Evolutionary conservation across 805 yeast species (phyloP), one percentile per base, ranked within the genome.

Genomic region (Ogataea pini): DNA sequence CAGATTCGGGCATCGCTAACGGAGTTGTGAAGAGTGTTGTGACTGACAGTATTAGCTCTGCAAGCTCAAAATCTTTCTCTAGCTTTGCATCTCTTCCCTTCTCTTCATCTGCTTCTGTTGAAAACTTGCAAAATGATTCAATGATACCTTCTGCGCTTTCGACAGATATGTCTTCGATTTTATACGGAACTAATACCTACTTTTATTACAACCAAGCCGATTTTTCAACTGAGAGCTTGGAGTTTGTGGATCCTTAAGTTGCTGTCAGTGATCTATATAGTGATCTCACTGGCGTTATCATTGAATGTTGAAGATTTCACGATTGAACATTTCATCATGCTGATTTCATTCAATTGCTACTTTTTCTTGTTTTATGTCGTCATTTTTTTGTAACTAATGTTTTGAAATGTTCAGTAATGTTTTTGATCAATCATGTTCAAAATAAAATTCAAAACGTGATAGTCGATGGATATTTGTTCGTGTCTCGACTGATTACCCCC

Each of bases 1-100:
- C 72, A 33, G 94, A 86, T 37, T 72, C 79, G 50, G 85, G 79
- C 19, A 78, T 86, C 6, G 62, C 76, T 1, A 72, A 77, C 9
- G 91, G 90, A 2, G 65, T 74, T 19, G 80, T 85, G 14, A 49
- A 34, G 29, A 33, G 18, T 36, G 24, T 4, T 12, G 48, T 18
- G n/a, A 20, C 31, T 19, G n/a, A 32, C 7, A 7, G 4, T 14
- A 14, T 18, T 7, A 14, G 25, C 25, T 8, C 8, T 19, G 24
- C 13, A 10, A 13, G 37, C n/a, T 10, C 14, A 10, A 12, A 20
- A 42, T 14, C 47, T 34, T 14, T 28, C 47, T 3, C 16, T 9
- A n/a, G 28, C 42, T 2, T 16, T 20, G 28, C 14, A 1, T 39
- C 42, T 13, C 29, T 31, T 3, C 24, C 32, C 4, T 19, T 14